These are phyloP conservation scores for Coriaria nepalensis DNA, from an alignment of 306 rosid genomes.

Conservation along the genomic window DNA sequence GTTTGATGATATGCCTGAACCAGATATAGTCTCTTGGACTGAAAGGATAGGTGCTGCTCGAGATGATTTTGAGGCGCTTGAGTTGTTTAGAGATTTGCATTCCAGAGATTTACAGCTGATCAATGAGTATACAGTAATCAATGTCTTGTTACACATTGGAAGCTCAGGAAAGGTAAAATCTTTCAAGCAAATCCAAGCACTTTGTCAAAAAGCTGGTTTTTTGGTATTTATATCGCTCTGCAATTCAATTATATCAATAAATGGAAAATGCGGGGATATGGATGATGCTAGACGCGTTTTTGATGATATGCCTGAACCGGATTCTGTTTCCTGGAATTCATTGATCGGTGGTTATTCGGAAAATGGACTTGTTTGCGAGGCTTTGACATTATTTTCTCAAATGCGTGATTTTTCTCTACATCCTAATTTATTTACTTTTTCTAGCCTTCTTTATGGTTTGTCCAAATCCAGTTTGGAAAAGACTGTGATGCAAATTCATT, in stretches of 20 bases:
- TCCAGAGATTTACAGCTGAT: not conserved
- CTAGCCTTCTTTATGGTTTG: conserved; percentile 8
- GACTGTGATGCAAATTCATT: conserved; percentile 10
- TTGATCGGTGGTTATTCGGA: conserved; percentile 6
- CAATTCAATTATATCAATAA: conserved; percentile 7
- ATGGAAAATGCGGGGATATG: conserved; percentile 5
- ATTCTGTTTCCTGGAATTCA: conserved; percentile 15
- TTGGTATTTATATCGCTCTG: conserved; percentile 6
- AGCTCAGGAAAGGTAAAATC: not conserved
- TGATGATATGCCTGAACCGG: conserved; percentile 7
- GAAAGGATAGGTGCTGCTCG: conserved; percentile 12
- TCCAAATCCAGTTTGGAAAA: not conserved
- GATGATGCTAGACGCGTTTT: conserved; percentile 2
- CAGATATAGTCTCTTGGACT: conserved; percentile 11
- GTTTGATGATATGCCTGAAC: conserved; percentile 17
- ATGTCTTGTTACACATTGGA: conserved; percentile 3
- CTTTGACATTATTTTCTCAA: not conserved
- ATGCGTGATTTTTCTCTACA: conserved; percentile 4
- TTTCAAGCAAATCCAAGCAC: conserved; percentile 14
- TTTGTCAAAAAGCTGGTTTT: conserved; percentile 3
- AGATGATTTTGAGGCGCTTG: conserved; percentile 9
- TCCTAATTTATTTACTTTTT: conserved; percentile 4
- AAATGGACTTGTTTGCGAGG: conserved; percentile 2
- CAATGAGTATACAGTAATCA: conserved; percentile 6
- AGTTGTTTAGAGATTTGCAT: conserved; percentile 2